Conservation (phyloP, 495 filamentous ascomycete genomes). For the Trichoderma erinaceum region DNA sequence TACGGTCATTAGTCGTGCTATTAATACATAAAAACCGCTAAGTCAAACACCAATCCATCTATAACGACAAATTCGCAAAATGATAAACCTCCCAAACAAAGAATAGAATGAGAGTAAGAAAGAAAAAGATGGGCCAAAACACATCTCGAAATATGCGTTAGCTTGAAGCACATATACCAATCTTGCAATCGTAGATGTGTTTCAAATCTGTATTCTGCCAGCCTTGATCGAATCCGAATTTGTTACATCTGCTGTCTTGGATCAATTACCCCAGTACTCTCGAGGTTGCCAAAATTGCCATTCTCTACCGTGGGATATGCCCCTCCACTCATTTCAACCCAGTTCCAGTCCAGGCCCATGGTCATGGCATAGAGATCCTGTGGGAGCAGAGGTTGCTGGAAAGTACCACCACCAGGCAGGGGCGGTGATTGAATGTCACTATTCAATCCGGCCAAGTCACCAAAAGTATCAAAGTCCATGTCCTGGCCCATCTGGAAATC, state of each 20-base stretch:
- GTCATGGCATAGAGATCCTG: constrained; percentile 95
- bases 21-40: not conserved
- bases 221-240: not conserved
- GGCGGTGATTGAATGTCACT: constrained; percentile 38
- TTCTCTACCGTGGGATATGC: constrained; percentile 49
- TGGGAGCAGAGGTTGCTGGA: constrained; percentile 89
- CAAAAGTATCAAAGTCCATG: constrained; percentile 40
- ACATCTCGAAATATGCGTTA: no score
- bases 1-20: not conserved
- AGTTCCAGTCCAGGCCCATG: constrained; percentile 97
- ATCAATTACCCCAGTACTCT: not conserved
- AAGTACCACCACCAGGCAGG: constrained; percentile 19
- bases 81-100: no score
- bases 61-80: no score
- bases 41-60: not conserved
- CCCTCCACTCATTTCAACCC: constrained; percentile 76
- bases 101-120: no score
- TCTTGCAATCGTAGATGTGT: not conserved
- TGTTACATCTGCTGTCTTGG: not conserved
- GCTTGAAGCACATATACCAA: no score
- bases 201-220: not conserved
- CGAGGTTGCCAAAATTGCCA: constrained; percentile 32
- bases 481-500: constrained; percentile 24
- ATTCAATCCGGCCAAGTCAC: constrained; percentile 43
- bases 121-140: no score